Evolutionary conservation across 305 asterid genomes (phyloP).

Genomic region (Plantago coronopus): DNA sequence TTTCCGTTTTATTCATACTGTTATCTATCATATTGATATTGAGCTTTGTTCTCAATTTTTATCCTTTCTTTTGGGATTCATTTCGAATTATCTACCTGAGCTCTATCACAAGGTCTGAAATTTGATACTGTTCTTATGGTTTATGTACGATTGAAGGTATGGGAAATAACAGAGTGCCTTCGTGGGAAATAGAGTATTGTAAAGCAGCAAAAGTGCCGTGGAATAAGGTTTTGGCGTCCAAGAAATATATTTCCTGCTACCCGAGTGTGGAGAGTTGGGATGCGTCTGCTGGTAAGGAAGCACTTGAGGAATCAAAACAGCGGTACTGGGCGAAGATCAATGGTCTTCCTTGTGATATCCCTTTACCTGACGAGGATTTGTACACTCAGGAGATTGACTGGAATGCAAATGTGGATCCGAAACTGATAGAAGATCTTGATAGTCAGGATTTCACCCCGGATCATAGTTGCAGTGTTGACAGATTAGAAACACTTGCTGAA

Average conservation of each 20-base stretch:
- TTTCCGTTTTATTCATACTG: too few species aligned
- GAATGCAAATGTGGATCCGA: constrained; percentile 59
- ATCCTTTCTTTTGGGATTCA: too few species aligned
- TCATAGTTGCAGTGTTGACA: constrained; percentile 29
- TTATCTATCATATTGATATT: too few species aligned
- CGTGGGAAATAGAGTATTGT: constrained; percentile 89
- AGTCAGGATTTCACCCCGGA: constrained; percentile 54
- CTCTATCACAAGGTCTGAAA: neutral
- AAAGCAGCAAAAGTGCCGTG: constrained; percentile 57
- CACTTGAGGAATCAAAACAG: constrained; percentile 58
- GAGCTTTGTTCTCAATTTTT: too few species aligned
- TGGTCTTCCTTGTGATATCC: constrained; percentile 47
- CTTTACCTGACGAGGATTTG: constrained; percentile 56
- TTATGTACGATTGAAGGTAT: constrained; percentile 25
- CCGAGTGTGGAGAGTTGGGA: constrained; percentile 75
- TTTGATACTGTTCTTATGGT: constrained; percentile 1
- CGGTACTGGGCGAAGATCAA: constrained; percentile 63
- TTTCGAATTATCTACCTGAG: too few species aligned
- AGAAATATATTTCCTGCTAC: constrained; percentile 56
- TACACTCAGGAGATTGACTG: constrained; percentile 71
- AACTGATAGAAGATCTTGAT: constrained; percentile 66
- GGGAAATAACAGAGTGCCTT: constrained; percentile 39
- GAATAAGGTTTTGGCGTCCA: constrained; percentile 65
- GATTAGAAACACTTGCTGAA: constrained; percentile 30
- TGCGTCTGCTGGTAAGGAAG: constrained; percentile 74